phyloP scores from a whole-genome alignment of 306 rosid species.

The Boehmeria nivea region DNA sequence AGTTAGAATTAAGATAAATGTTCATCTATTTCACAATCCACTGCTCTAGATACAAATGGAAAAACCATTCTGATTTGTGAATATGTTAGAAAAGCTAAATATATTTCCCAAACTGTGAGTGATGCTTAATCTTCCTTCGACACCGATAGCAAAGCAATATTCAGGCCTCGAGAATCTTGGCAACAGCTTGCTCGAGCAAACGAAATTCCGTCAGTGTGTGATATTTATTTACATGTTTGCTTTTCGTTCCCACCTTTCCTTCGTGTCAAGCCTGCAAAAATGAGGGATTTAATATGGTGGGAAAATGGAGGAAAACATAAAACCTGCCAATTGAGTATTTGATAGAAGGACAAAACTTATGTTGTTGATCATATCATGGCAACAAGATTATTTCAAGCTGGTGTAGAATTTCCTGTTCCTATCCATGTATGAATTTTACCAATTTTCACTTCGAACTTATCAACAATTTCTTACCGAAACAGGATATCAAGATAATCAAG shows the following conservation, averaged over 20 bases:
- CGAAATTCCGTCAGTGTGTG: conserved; percentile 8
- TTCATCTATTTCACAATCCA: too few relatives aligned
- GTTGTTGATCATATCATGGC: too few relatives aligned
- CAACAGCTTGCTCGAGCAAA: not conserved
- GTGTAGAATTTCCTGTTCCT: too few relatives aligned
- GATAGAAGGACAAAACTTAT: conserved; percentile 8
- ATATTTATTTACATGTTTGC: conserved; percentile 66
- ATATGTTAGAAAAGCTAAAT: not conserved
- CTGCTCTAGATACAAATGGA: too few relatives aligned
- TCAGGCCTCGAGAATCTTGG: conserved; percentile 5
- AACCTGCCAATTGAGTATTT: too few relatives aligned
- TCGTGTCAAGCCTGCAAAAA: conserved; percentile 62
- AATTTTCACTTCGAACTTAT: too few relatives aligned
- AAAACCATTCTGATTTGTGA: too few relatives aligned
- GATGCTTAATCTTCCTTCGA: conserved; percentile 6
- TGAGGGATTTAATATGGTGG: too few relatives aligned
- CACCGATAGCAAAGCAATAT: not conserved
- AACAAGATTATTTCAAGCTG: not conserved
- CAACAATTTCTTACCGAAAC: too few relatives aligned
- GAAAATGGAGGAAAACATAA: conserved; percentile 12
- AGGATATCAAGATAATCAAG: too few relatives aligned
- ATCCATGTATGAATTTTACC: too few relatives aligned
- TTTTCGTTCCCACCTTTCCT: conserved; percentile 87
- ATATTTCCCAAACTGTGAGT: not conserved
- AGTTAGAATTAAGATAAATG: too few relatives aligned